phyloP scores from a whole-genome alignment of 2,329 filamentous ascomycete species.

The Leptographium radiaticola region DNA sequence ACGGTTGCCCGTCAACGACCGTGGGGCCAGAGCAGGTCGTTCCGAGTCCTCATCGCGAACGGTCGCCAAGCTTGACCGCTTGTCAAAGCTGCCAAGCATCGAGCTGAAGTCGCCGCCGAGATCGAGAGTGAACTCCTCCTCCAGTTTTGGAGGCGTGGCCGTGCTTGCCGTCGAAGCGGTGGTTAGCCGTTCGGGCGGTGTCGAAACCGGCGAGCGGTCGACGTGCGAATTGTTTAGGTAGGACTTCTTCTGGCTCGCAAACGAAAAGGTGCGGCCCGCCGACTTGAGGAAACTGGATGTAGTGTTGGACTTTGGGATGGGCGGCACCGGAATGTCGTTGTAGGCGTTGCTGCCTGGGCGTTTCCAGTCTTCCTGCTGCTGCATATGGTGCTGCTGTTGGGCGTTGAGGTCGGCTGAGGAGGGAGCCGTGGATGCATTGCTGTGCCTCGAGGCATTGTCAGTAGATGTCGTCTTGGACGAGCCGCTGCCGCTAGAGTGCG shows the following conservation, averaged over 20 bases:
- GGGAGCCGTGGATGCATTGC: constrained; percentile 47
- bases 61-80: constrained; percentile 37
- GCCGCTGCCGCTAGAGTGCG: constrained; percentile 37
- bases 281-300: constrained; percentile 38
- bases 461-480: constrained; percentile 46
- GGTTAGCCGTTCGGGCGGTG: constrained; percentile 27
- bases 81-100: constrained; percentile 45
- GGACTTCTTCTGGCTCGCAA: constrained; percentile 42
- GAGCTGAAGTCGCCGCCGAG: constrained; percentile 45
- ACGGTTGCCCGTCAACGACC: constrained; percentile 33
- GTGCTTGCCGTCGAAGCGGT: constrained; percentile 42
- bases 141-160: constrained; percentile 35
- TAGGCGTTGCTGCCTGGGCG: constrained; percentile 24
- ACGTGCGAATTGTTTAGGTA: constrained; percentile 23
- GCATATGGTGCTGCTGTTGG: constrained; percentile 12
- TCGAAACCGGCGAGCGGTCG: constrained; percentile 15
- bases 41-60: constrained; percentile 25
- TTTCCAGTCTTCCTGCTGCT: constrained; percentile 24
- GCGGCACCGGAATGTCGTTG: constrained; percentile 25
- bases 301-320: constrained; percentile 32
- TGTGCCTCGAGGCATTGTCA: constrained; percentile 49
- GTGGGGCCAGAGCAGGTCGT: constrained; percentile 21
- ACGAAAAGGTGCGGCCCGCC: constrained; percentile 46
- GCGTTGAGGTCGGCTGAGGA: constrained; percentile 37
- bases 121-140: constrained; percentile 33